A percentile compares a stretch with the other conserved stretches of the same genome.
Evolutionary conservation across 129 eudicot genomes (phyloP).

Genomic region (Chrysanthemum makinoi): DNA sequence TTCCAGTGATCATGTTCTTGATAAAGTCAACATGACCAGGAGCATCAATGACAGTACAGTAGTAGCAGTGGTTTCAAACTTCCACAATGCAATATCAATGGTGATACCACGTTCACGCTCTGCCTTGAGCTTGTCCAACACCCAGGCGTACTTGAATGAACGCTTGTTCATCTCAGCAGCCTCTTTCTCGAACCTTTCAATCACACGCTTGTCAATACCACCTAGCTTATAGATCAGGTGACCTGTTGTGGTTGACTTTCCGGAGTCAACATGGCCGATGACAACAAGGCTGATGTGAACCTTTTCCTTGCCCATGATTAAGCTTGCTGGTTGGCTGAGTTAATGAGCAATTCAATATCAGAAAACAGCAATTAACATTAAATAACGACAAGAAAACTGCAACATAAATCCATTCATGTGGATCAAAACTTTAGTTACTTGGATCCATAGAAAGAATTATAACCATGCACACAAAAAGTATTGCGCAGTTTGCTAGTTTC

Average conservation of each 20-base stretch:
- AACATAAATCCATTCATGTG: no score
- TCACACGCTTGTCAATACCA: conserved; percentile 59
- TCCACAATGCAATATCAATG: conserved; percentile 54
- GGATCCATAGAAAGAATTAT: no score
- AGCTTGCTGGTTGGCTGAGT: not conserved
- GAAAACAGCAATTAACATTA: not conserved
- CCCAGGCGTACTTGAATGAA: conserved; percentile 58
- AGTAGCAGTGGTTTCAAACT: conserved; percentile 38
- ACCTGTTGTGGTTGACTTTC: conserved; percentile 44
- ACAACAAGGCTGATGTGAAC: conserved; percentile 35
- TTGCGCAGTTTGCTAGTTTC: no score
- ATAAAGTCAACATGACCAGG: not conserved
- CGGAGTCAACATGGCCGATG: conserved; percentile 42
- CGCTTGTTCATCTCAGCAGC: conserved; percentile 62
- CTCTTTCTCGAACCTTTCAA: conserved; percentile 50
- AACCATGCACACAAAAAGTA: no score
- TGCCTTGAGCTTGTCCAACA: conserved; percentile 54
- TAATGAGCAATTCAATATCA: not conserved
- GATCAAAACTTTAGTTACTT: no score
- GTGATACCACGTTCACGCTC: conserved; percentile 65
- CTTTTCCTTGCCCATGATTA: conserved; percentile 37
- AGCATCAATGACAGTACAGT: conserved; percentile 1
- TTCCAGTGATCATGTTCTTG: conserved; percentile 3
- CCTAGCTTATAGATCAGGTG: conserved; percentile 55
- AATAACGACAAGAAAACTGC: no score